These are phyloP conservation scores for Cardamine resedifolia DNA, from an alignment of 345 rosid species.

Conservation along the genomic window DNA sequence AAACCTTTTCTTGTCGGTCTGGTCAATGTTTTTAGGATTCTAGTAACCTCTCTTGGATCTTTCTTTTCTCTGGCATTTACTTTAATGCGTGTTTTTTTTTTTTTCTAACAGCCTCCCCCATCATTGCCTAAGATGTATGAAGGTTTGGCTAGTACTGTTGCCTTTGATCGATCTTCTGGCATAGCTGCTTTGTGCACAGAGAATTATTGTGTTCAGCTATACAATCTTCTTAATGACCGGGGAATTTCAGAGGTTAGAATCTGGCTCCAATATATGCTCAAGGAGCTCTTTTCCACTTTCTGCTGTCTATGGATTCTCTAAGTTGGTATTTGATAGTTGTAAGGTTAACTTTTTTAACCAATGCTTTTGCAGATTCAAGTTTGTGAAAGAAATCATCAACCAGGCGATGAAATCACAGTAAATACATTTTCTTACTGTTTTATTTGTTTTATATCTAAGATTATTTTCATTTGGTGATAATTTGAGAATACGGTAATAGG, in stretches of 20 bases:
- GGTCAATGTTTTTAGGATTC: background rate
- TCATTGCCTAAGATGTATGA: conserved; percentile 53
- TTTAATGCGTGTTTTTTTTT: conserved; percentile 5
- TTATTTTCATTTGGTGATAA: conserved; percentile 5
- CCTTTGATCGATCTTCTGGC: conserved; percentile 70
- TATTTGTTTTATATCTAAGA: background rate
- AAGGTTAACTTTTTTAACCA: background rate
- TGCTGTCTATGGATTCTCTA: background rate
- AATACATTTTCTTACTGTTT: background rate
- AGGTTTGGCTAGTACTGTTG: conserved; percentile 51
- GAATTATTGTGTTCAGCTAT: conserved; percentile 76
- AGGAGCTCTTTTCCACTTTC: conserved; percentile 1
- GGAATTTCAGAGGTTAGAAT: conserved; percentile 76
- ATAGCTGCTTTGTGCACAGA: conserved; percentile 77
- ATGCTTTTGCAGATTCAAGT: conserved; percentile 68
- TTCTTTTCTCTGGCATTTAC: conserved; percentile 17
- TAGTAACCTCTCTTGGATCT: background rate
- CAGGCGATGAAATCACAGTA: conserved; percentile 90
- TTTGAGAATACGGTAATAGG: conserved; percentile 43
- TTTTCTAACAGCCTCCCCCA: conserved; percentile 76
- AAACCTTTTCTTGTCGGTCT: background rate
- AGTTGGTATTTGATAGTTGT: background rate
- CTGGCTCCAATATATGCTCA: background rate
- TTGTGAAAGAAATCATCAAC: conserved; percentile 97
- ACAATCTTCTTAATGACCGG: conserved; percentile 79